Conservation (phyloP, 352 stramenopile species). For the Globisporangium recalcitrans region DNA sequence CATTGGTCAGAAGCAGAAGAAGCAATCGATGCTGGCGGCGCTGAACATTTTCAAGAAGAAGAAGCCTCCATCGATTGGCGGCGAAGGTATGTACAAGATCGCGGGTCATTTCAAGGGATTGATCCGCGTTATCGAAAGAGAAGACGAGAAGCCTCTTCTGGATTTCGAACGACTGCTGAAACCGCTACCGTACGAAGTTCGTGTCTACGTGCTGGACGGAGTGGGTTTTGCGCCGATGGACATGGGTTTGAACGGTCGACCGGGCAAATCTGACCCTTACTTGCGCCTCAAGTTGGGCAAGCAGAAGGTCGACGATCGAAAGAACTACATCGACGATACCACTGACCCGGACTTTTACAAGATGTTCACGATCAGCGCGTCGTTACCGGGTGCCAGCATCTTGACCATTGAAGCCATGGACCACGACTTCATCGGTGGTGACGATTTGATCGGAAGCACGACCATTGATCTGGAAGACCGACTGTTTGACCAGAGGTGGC, state of each 20-base stretch:
- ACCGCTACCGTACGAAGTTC: constrained; percentile 74
- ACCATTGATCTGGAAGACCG: constrained; percentile 92
- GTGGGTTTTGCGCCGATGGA: constrained; percentile 86
- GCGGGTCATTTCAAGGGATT: constrained; percentile 90
- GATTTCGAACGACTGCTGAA: constrained; percentile 64
- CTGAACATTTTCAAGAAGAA: constrained; percentile 79
- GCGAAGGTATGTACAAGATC: constrained; percentile 65
- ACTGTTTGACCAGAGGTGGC: constrained; percentile 87
- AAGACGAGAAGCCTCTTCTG: constrained; percentile 79
- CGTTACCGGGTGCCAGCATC: constrained; percentile 80
- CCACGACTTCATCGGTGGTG: constrained; percentile 83
- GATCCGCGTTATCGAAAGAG: constrained; percentile 80
- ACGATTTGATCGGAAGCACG: constrained; percentile 92
- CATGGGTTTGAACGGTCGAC: constrained; percentile 68
- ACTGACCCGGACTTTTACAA: constrained; percentile 91
- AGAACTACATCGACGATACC: constrained; percentile 88
- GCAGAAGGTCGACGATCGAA: constrained; percentile 81
- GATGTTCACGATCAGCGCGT: constrained; percentile 78
- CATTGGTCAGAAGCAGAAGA: constrained; percentile 78
- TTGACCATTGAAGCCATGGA: constrained; percentile 90
- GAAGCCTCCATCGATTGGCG: constrained; percentile 24
- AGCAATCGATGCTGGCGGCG: constrained; percentile 47
- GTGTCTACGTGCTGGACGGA: constrained; percentile 86
- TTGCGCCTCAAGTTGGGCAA: constrained; percentile 82
- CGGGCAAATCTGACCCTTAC: constrained; percentile 87